These are phyloP conservation scores for Colletotrichum lupini DNA, from an alignment of 2,329 filamentous ascomycete genomes.

Conservation along the genomic window DNA sequence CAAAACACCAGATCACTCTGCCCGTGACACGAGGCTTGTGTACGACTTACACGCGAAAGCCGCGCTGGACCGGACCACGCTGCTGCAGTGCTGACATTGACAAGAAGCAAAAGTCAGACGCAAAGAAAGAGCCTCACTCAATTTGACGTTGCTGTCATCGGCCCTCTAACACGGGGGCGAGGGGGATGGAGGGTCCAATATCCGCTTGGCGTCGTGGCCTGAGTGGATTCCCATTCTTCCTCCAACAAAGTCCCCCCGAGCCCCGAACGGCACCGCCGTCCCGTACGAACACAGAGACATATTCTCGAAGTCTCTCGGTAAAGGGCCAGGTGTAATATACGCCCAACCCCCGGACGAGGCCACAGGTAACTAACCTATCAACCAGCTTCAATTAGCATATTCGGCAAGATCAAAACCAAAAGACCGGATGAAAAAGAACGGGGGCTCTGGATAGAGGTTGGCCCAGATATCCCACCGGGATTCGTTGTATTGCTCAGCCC, in stretches of 20 bases:
- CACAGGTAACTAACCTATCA: not conserved
- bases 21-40: not conserved
- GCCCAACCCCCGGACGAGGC: not conserved
- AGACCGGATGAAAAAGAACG: not conserved
- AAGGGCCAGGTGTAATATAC: not conserved
- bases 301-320: not conserved
- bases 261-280: conserved; percentile 3
- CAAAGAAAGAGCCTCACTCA: not conserved
- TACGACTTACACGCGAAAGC: conserved; percentile 1
- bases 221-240: not conserved
- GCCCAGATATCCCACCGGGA: not conserved
- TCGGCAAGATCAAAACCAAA: not conserved
- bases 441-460: not conserved
- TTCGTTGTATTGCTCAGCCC: not conserved
- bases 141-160: not conserved
- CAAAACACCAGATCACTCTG: not conserved
- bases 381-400: conserved; percentile 1
- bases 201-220: conserved; percentile 15
- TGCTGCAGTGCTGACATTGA: not conserved
- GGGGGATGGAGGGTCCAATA: not conserved
- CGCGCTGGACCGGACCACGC: not conserved
- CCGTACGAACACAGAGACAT: not conserved
- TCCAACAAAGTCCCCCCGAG: not conserved
- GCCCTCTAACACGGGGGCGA: not conserved
- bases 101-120: not conserved